These are phyloP conservation scores for Aspergillus hancockii DNA, from an alignment of 495 filamentous ascomycete genomes.

Conservation along the genomic window DNA sequence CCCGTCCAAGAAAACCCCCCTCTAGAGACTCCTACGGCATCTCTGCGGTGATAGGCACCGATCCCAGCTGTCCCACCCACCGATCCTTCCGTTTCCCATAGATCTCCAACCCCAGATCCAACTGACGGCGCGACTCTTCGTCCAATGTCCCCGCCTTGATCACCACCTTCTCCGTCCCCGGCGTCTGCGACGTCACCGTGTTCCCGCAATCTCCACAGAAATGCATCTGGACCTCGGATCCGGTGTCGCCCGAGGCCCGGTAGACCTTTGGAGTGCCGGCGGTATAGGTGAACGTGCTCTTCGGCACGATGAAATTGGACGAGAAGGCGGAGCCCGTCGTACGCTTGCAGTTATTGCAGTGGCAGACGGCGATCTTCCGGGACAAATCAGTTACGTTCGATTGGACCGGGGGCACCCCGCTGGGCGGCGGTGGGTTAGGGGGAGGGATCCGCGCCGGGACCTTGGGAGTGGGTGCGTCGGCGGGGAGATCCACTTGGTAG, in stretches of 20 bases:
- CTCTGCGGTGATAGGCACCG: not conserved
- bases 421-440: not conserved
- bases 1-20: not conserved
- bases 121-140: slow-evolving; percentile 15
- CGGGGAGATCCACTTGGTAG: slow-evolving; percentile 27
- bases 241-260: slow-evolving; percentile 17
- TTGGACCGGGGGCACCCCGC: not conserved
- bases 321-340: slow-evolving; percentile 32
- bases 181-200: slow-evolving; percentile 22
- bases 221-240: slow-evolving; percentile 14
- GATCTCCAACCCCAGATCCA: slow-evolving; percentile 22
- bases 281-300: slow-evolving; percentile 18
- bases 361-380: slow-evolving; percentile 27
- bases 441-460: slow-evolving; percentile 9
- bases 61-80: slow-evolving; percentile 21
- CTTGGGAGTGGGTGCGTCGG: slow-evolving; percentile 21
- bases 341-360: slow-evolving; percentile 36
- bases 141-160: slow-evolving; percentile 32
- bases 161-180: slow-evolving; percentile 9
- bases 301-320: slow-evolving; percentile 27
- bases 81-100: slow-evolving; percentile 26
- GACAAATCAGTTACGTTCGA: not conserved
- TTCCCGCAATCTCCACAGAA: slow-evolving; percentile 33
- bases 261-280: slow-evolving; percentile 27
- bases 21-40: not conserved